Evolutionary conservation across 2,329 filamentous ascomycete species (phyloP).

Genomic region (Pseudocercospora macadamiae): DNA sequence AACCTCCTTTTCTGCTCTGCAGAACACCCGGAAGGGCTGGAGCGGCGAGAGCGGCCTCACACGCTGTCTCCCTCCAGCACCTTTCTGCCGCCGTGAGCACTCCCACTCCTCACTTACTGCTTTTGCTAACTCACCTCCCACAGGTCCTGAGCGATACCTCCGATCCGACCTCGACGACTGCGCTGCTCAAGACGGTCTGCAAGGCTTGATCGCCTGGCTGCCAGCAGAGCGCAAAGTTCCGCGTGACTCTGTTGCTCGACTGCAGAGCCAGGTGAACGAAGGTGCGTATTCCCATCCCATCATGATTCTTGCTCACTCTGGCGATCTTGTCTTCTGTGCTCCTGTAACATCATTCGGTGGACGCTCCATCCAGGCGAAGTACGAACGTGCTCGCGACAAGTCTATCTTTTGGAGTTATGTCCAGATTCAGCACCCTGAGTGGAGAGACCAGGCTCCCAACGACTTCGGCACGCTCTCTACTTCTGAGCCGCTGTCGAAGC

Average conservation of each 20-base stretch:
- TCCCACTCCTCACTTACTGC: background rate
- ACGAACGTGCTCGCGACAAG: background rate
- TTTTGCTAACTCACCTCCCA: background rate
- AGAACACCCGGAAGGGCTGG: background rate
- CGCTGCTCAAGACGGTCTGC: background rate
- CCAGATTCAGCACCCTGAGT: background rate
- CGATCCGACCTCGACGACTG: background rate
- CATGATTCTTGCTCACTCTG: background rate
- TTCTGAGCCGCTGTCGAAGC: background rate
- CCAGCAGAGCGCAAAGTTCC: background rate
- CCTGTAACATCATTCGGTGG: conserved; percentile 5
- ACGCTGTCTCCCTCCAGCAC: background rate
- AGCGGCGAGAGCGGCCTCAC: conserved; percentile 4
- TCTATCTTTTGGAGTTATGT: conserved; percentile 1
- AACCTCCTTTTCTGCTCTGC: background rate
- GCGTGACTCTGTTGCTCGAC: background rate
- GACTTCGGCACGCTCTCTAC: background rate
- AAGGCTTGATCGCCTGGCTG: background rate
- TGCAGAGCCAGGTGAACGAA: conserved; percentile 5
- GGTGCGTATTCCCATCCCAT: conserved; percentile 8
- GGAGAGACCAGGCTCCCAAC: background rate
- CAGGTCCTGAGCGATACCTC: background rate
- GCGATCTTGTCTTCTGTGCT: conserved; percentile 9
- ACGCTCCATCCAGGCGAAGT: conserved; percentile 1
- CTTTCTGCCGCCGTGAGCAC: background rate